Percentiles rank a stretch among this genome's conserved stretches.
Conservation (phyloP, 1,139 yeast genomes). For the Geotrichum europaeum region DNA sequence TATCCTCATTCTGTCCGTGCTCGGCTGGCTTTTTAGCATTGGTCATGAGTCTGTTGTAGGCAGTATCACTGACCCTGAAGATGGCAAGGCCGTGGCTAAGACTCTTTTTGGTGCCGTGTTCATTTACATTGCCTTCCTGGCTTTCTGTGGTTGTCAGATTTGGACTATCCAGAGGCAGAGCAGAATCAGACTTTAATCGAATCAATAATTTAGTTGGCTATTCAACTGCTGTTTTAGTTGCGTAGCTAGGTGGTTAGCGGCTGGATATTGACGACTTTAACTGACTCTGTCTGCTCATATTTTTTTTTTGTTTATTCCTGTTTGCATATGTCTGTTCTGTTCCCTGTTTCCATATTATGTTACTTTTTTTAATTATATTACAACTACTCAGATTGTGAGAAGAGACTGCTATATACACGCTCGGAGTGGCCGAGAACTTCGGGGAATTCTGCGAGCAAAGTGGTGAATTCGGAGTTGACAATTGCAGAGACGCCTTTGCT, state of each 20-base stretch:
- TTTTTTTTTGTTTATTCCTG: not conserved
- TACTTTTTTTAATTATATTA: not conserved
- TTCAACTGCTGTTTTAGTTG: not conserved
- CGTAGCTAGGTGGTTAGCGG: not conserved
- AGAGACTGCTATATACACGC: constrained; percentile 18
- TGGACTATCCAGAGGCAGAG: constrained; percentile 54
- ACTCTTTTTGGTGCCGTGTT: constrained; percentile 87
- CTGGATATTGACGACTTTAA: not conserved
- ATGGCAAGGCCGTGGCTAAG: constrained; percentile 87
- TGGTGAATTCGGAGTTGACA: constrained; percentile 18
- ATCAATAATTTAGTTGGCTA: not conserved
- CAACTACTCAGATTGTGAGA: not conserved
- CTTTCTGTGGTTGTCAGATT: constrained; percentile 86
- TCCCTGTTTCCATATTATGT: not conserved
- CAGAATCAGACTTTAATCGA: constrained; percentile 42
- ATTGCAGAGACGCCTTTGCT: constrained; percentile 5
- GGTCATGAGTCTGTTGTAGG: constrained; percentile 94
- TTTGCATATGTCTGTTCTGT: not conserved
- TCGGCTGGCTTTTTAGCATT: constrained; percentile 72
- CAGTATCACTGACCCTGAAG: constrained; percentile 80
- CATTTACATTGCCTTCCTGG: constrained; percentile 71
- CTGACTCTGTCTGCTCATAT: not conserved
- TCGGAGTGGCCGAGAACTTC: constrained; percentile 20
- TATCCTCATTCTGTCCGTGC: constrained; percentile 73
- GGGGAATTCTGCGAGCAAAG: constrained; percentile 19